Conservation (phyloP, 176 grass and related monocot species). For the Dactylis glomerata region DNA sequence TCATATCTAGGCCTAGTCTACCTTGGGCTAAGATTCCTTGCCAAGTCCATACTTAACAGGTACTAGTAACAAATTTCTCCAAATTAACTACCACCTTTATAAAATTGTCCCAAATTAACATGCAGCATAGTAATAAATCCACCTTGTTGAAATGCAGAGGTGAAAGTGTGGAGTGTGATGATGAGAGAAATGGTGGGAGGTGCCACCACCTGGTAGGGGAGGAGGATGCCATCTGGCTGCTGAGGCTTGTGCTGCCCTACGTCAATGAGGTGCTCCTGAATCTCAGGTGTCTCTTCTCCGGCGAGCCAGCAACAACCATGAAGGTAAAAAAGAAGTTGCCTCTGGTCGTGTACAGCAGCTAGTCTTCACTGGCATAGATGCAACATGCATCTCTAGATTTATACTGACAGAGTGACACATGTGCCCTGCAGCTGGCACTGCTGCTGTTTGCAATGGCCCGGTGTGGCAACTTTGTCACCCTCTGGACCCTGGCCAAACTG, state of each 20-base stretch:
- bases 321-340: constrained; percentile 48
- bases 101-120: background rate
- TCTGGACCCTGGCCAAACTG: constrained; percentile 81
- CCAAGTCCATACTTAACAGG: constrained; percentile 84
- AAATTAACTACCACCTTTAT: background rate
- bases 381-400: constrained; percentile 25
- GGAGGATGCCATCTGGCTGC: constrained; percentile 93
- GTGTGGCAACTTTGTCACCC: constrained; percentile 75
- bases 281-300: constrained; percentile 73
- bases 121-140: background rate
- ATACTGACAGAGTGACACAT: constrained; percentile 43
- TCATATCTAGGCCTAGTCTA: constrained; percentile 89
- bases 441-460: constrained; percentile 88
- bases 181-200: constrained; percentile 28
- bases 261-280: constrained; percentile 84
- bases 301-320: constrained; percentile 86
- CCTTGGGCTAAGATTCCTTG: constrained; percentile 70
- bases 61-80: constrained; percentile 22
- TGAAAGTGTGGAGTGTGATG: constrained; percentile 44
- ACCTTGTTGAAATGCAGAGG: constrained; percentile 37
- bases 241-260: constrained; percentile 76
- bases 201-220: constrained; percentile 69
- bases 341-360: background rate
- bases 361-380: constrained; percentile 2
- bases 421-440: constrained; percentile 71